Conservation (phyloP, 495 filamentous ascomycete genomes). For the Penicillium robsamsonii region DNA sequence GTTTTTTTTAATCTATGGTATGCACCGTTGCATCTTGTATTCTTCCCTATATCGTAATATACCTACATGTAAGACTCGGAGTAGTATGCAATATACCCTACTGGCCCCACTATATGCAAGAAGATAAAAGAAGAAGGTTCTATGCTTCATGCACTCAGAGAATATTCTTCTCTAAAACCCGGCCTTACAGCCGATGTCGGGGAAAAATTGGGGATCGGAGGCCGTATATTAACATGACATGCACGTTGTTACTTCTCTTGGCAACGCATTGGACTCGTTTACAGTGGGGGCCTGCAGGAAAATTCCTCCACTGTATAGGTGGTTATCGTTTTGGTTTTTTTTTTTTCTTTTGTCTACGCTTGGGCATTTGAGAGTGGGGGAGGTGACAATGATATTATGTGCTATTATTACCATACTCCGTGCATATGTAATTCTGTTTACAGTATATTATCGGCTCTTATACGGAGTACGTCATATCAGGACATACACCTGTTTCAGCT, state of each 20-base stretch:
- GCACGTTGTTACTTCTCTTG: conserved; percentile 4
- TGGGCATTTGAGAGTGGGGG: background rate
- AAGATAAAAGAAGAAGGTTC: conserved; percentile 4
- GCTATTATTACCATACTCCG: background rate
- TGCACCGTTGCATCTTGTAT: too few relatives aligned
- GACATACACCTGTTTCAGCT: too few relatives aligned
- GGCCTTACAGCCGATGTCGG: conserved; percentile 22
- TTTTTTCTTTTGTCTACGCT: background rate
- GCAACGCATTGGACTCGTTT: conserved; percentile 12
- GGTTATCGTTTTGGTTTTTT: background rate
- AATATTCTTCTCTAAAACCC: background rate
- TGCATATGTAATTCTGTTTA: too few relatives aligned
- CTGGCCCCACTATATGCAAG: background rate
- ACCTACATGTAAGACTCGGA: too few relatives aligned
- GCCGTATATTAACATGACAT: background rate
- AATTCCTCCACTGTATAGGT: conserved; percentile 1
- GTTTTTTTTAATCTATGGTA: conserved; percentile 10
- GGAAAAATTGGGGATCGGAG: conserved; percentile 7
- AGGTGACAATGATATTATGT: conserved; percentile 1
- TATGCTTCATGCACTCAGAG: conserved; percentile 2
- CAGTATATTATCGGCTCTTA: too few relatives aligned
- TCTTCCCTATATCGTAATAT: too few relatives aligned
- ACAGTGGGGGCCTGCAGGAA: conserved; percentile 8
- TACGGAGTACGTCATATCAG: too few relatives aligned
- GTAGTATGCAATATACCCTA: background rate